A percentile compares a stretch with the other conserved stretches of the same genome.
Evolutionary conservation across 768 basidiomycete species (phyloP).

Genomic region (Royoungia palumana): DNA sequence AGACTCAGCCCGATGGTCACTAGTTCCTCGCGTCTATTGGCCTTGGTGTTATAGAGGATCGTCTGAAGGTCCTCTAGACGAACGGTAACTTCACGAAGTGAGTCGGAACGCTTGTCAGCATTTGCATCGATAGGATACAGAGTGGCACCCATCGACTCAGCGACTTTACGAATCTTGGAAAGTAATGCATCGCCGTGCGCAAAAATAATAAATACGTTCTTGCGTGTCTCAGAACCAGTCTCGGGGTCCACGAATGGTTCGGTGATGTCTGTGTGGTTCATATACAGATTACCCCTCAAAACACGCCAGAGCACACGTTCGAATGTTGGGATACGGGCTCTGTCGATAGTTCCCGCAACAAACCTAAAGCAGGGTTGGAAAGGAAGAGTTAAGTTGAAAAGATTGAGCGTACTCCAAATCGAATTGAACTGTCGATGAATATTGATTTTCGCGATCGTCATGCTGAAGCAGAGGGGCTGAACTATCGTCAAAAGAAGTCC

Average conservation of each 20-base stretch:
- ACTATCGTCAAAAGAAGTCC: conserved; percentile 89
- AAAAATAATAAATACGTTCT: conserved; percentile 99
- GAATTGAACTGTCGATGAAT: conserved; percentile 55
- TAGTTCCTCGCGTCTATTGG: conserved; percentile 79
- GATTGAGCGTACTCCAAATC: conserved; percentile 74
- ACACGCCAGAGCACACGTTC: conserved; percentile 99
- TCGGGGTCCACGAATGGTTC: conserved; percentile 89
- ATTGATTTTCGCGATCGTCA: conserved; percentile 77
- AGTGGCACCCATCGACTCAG: conserved; percentile 98
- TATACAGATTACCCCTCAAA: conserved; percentile 94
- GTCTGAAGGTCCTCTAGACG: conserved; percentile 90
- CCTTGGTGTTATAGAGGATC: conserved; percentile 85
- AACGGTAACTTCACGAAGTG: conserved; percentile 81
- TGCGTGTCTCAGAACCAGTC: conserved; percentile 80
- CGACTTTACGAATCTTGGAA: conserved; percentile 95
- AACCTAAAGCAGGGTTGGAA: conserved; percentile 51
- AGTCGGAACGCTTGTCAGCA: conserved; percentile 85
- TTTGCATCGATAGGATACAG: conserved; percentile 96
- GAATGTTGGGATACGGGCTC: conserved; percentile 85
- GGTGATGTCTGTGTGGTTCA: conserved; percentile 96
- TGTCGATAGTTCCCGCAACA: conserved; percentile 94
- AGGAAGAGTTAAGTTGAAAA: neutral
- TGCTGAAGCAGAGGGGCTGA: conserved; percentile 88
- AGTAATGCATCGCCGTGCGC: conserved; percentile 92
- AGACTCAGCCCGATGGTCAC: conserved; percentile 81